These are phyloP conservation scores for Pestalotiopsis sp. DNA, from an alignment of 2,329 filamentous ascomycete species.

Conservation along the genomic window DNA sequence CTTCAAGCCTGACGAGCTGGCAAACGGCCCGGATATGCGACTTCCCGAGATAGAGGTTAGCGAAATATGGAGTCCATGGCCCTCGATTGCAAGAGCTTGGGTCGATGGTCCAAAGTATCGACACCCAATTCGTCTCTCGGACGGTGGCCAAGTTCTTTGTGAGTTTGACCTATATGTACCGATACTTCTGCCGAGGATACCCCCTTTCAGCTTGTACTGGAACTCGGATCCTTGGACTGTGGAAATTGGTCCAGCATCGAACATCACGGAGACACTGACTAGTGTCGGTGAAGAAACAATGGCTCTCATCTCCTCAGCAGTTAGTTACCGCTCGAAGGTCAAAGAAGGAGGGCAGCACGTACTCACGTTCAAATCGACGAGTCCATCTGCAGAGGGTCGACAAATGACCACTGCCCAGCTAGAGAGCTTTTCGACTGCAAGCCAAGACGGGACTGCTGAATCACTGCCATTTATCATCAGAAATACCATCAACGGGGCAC, in stretches of 20 bases:
- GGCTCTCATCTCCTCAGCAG: slow-evolving; percentile 49
- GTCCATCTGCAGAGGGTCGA: slow-evolving; percentile 20
- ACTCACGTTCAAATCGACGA: slow-evolving; percentile 40
- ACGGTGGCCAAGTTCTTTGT: slow-evolving; percentile 33
- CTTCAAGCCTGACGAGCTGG: slow-evolving; percentile 42
- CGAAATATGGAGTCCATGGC: slow-evolving; percentile 50
- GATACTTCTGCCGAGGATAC: slow-evolving; percentile 38
- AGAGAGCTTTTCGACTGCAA: slow-evolving; percentile 18
- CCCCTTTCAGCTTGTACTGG: slow-evolving; percentile 42
- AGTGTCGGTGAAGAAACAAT: slow-evolving; percentile 45
- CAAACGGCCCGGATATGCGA: slow-evolving; percentile 40
- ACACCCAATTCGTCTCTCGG: slow-evolving; percentile 36
- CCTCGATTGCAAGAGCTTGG: slow-evolving; percentile 46
- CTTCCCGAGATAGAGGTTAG: slow-evolving; percentile 37
- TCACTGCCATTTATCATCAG: slow-evolving; percentile 43
- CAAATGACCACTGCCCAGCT: slow-evolving; percentile 11
- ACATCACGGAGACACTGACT: slow-evolving; percentile 19
- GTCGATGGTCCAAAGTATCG: slow-evolving; percentile 31
- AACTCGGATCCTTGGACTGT: slow-evolving; percentile 40
- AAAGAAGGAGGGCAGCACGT: slow-evolving; percentile 40
- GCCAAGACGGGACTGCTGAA: slow-evolving; percentile 18
- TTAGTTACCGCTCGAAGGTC: slow-evolving; percentile 47
- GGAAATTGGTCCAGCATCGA: slow-evolving; percentile 25
- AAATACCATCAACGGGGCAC: slow-evolving; percentile 30
- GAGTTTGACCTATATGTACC: slow-evolving; percentile 50